Percentiles rank a stretch among this genome's conserved stretches.
These are phyloP conservation scores for Gremmenia infestans DNA, from an alignment of 2,329 filamentous ascomycete genomes.

Conservation along the genomic window DNA sequence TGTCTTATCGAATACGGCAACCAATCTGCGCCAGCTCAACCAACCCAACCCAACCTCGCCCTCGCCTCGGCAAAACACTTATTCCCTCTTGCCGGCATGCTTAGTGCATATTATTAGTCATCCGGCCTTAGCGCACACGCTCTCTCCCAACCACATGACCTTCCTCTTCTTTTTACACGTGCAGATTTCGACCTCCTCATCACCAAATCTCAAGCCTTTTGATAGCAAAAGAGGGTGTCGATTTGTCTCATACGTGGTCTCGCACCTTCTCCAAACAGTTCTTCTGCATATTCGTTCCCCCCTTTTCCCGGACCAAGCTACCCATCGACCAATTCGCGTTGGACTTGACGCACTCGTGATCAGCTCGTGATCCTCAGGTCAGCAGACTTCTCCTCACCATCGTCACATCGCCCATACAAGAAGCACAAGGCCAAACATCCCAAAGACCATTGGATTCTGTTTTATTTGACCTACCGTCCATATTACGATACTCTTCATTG, in stretches of 20 bases:
- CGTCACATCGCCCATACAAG: conserved; percentile 14
- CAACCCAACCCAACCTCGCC: background rate
- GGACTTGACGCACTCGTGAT: conserved; percentile 20
- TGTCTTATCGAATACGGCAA: background rate
- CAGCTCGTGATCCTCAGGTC: conserved; percentile 17
- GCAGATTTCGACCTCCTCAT: conserved; percentile 2
- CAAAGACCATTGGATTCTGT: background rate
- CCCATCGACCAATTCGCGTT: conserved; percentile 10
- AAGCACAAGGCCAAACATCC: conserved; percentile 7
- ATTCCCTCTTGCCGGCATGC: too few relatives aligned
- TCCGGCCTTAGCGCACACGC: background rate
- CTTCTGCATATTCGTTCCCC: background rate
- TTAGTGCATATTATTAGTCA: background rate
- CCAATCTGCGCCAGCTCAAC: background rate
- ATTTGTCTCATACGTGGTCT: conserved; percentile 7
- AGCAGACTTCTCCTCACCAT: conserved; percentile 17
- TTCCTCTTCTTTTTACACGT: conserved; percentile 4
- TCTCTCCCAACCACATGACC: conserved; percentile 2
- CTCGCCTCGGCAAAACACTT: background rate
- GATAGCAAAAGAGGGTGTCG: conserved; percentile 15
- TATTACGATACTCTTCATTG: background rate
- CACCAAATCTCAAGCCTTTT: conserved; percentile 4
- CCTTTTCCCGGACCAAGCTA: background rate
- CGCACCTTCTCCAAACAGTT: conserved; percentile 2
- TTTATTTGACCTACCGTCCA: conserved; percentile 5